Evolutionary conservation across 2,329 filamentous ascomycete genomes (phyloP), one percentile per base, ranked within the genome.

Genomic region (Sphaerulina populicola): DNA sequence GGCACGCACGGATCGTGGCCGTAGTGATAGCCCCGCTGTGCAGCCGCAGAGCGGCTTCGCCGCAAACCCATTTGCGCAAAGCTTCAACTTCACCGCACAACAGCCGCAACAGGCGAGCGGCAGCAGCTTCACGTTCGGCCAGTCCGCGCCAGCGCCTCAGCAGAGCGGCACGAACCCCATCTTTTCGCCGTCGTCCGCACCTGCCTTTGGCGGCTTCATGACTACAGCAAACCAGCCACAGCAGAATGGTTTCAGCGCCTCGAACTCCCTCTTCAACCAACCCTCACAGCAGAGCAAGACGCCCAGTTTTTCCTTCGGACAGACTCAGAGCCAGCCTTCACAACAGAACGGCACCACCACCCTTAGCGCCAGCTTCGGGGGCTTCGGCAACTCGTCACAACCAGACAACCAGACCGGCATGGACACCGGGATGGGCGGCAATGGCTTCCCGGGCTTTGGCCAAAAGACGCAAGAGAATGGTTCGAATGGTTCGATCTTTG

Each of bases 181-280:
- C 29, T 57, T 57, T 39, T 52, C 51, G 12, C 51, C 51, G 44
- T 49, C 53, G 14, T 31, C 47, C 36, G 53, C 54, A n/a, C 51
- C 54, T 6, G 51, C 46, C 33, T 58, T 58, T 27, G 48, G 54
- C 31, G 53, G 44, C 6, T 54, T 56, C 30, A 41, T 44, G 5
- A 38, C 52, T 35, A 56, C 47, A 27, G 42, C 52, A 27, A 47
- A 44, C 6, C 47, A 52, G 23, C 47, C 49, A 46, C 55, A 52
- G 41, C 54, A 57, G 53, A 59, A 55, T 44, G 52, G 57, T 45
- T 58, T 55, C 46, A 49, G 49, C 40, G 48, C 48, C 12, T 46
- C 55, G 27, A 51, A 50, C 6, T 53, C 51, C 11, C 27, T 52
- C 12, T 57, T 57, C 53, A 53, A 46, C 37, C 57, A 59, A 33